These are phyloP conservation scores for Entrophospora sp. DNA, from an alignment of 192 early-diverging fungal species.

Conservation along the genomic window DNA sequence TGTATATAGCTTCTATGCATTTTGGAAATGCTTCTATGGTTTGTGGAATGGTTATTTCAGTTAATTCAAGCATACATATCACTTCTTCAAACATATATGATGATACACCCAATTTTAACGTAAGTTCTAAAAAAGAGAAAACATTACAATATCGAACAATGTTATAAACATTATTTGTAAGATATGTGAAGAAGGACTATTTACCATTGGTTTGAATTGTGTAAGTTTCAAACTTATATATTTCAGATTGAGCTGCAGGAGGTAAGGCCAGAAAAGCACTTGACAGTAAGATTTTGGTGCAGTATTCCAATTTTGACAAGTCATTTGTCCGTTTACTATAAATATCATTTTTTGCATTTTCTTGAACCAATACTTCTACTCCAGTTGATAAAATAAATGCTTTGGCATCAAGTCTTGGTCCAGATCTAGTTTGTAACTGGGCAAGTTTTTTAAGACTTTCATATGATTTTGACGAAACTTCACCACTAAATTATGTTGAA, in stretches of 20 bases:
- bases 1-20: too few species aligned
- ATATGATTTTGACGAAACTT: not conserved
- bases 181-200: not conserved
- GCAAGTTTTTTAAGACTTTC: slow-evolving; percentile 10
- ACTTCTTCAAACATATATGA: too few species aligned
- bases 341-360: not conserved
- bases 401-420: not conserved
- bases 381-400: not conserved
- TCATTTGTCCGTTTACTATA: not conserved
- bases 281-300: not conserved
- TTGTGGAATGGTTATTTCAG: too few species aligned
- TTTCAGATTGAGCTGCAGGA: not conserved
- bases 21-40: too few species aligned
- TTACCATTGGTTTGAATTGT: slow-evolving; percentile 7
- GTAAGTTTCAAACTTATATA: slow-evolving; percentile 3
- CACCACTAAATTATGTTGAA: not conserved
- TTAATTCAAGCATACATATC: too few species aligned
- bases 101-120: too few species aligned
- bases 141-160: not conserved
- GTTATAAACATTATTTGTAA: too few species aligned
- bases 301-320: slow-evolving; percentile 8
- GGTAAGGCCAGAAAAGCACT: not conserved
- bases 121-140: slow-evolving; percentile 4
- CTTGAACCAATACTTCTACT: not conserved
- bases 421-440: not conserved